Conservation (phyloP, 176 grass and related monocot species). For the Thalia dealbata region DNA sequence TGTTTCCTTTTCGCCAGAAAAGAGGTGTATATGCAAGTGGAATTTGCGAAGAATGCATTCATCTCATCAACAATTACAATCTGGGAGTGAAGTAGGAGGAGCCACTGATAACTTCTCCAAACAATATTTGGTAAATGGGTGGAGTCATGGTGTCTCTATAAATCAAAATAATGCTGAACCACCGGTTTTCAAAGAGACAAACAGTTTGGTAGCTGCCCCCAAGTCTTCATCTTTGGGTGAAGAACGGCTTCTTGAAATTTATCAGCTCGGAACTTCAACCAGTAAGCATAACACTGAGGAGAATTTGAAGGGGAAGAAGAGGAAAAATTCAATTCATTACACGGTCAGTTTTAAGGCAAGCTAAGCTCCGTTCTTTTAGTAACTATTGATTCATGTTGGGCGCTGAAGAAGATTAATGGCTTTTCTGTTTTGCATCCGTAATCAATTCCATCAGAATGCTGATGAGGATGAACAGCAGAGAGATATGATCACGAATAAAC, state of each 20-base stretch:
- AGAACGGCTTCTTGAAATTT: constrained; percentile 25
- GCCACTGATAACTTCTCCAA: no score
- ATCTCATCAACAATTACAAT: no score
- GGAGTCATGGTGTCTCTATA: no score
- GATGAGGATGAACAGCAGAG: no score
- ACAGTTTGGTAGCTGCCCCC: constrained; percentile 23
- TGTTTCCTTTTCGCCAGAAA: no score
- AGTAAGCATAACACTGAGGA: constrained; percentile 6
- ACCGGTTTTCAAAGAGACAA: constrained; percentile 25
- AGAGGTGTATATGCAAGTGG: no score
- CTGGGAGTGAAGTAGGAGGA: no score
- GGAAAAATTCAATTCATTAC: constrained; percentile 29
- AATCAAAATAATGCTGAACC: not conserved
- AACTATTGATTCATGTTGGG: constrained; percentile 5
- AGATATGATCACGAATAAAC: no score
- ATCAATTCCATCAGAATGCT: no score
- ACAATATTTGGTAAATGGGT: no score
- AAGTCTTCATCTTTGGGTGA: constrained; percentile 19
- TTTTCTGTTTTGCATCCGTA: not conserved
- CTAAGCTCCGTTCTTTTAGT: constrained; percentile 2
- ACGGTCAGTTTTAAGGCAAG: constrained; percentile 30
- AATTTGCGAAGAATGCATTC: no score
- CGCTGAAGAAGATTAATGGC: not conserved
- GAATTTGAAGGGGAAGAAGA: constrained; percentile 47
- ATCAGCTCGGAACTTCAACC: constrained; percentile 21